Base-by-base conservation (phyloP, 208 protist genomes). In the Phytomonas sp. region DNA sequence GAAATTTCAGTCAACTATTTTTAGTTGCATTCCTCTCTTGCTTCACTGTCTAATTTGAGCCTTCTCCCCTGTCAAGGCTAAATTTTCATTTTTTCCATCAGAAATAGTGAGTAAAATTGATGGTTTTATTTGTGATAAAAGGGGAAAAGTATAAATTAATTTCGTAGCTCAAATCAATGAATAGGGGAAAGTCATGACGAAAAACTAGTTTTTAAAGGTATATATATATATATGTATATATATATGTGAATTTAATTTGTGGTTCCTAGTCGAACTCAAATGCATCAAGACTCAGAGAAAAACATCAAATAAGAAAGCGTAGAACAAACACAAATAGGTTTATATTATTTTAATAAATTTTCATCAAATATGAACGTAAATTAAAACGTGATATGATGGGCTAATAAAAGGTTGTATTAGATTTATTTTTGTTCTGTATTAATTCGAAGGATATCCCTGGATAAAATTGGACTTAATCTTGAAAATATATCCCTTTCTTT, bases 341-440 rank as follows among this genome's bases (percentile, higher is more conserved):
- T 46, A n/a, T 46, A 46, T 1, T 46, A 46, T 46, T 13, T 46
- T 46, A 20, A 23, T 1, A 46, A 46, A 15, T 46, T 1, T 46
- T 46, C 15, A 46, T 2, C 7, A 46, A 46, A 20, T 20, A 46
- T 2, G 11, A 1, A 46, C 0, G 11, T 46, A 46, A 46, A 46
- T 46, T 1, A 46, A 46, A 46, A 23, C 11, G 15, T 46, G 2
- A 2, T 46, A 46, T 46, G 15, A 20, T 46, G 8, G 15, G 31
- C 13, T 37, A 33, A 37, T 8, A 11, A 37, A 20, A 63, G 15
- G 32, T 59, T 23, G 23, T 56, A 7, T 72, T 66, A 3, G 33
- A 64, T 43, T 65, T 5, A 40, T 72, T 40, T 46, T 32, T 32
- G 23, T 65, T 59, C 2, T 46, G 4, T 36, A 60, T 36, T 71